Evolutionary conservation across 2,329 filamentous ascomycete genomes (phyloP), one percentile per base, ranked within the genome.

Genomic region (Sporothrix pseudoabietina): DNA sequence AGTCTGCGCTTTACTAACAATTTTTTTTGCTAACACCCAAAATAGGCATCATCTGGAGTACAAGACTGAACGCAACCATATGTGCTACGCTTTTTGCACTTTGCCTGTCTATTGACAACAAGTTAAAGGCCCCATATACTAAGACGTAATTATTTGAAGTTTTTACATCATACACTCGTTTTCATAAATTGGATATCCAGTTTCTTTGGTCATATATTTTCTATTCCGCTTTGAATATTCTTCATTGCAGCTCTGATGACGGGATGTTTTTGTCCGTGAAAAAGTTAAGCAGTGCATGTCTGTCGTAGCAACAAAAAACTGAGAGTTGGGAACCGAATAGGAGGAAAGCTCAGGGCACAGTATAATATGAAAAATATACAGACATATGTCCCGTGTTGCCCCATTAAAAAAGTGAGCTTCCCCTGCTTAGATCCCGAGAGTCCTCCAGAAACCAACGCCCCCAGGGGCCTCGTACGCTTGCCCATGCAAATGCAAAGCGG

Each of bases 191-290:
- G 44, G 16, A 55, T 49, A 59, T 71, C 47, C 47, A 54, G 69
- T 35, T 26, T 57, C 49, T 26, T 71, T 71, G 70, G 70, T 54
- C 57, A 54, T 71, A 61, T 19, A 44, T 49, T 65, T 71, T 71
- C 57, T 71, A 75, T 73, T 71, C 65, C 74, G 74, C 74, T 75
- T 72, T 54, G 66, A n/a, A 68, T 75, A 54, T 55, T 49, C 59
- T 72, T 73, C 74, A 71, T 70, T 59, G 66, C 71, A 47, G 54
- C 69, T 72, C 54, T 7, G 47, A 44, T 39, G 44, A 54, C 44
- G 54, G 55, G 10, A 2, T 1, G 8, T 12, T 32, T 59, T 71
- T 71, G 54, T 35, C 39, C 35, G 54, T 61, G 54, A 61, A 49
- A 71, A 47, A 57, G 32, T 49, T 41, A 61, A 63, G 55, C 66